Percentiles rank a stretch among this genome's conserved stretches.
Conservation (phyloP, 352 stramenopile genomes). For the Globisporangium parvum region DNA sequence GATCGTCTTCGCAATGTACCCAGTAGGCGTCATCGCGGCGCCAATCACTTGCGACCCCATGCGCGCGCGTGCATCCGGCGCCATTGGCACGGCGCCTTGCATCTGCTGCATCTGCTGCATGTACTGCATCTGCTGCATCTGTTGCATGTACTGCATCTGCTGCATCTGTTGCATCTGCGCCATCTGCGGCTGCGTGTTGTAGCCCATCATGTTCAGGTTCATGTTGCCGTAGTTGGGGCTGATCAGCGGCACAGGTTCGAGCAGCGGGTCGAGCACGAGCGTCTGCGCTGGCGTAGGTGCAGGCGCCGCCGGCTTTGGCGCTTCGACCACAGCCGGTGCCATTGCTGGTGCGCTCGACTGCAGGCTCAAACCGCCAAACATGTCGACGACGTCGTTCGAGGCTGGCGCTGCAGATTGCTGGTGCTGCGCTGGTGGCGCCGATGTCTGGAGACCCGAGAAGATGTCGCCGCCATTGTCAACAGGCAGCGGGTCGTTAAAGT, state of each 20-base stretch:
- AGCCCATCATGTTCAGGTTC: constrained; percentile 70
- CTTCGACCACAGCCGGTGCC: constrained; percentile 1
- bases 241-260: constrained; percentile 52
- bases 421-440: constrained; percentile 15
- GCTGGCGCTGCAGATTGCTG: constrained; percentile 19
- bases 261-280: constrained; percentile 63
- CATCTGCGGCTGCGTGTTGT: constrained; percentile 34
- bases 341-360: constrained; percentile 29
- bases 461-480: constrained; percentile 26
- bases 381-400: constrained; percentile 44
- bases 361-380: constrained; percentile 74
- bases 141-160: constrained; percentile 64
- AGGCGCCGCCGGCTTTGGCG: constrained; percentile 9
- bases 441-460: constrained; percentile 61
- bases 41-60: constrained; percentile 74
- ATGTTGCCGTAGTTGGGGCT: constrained; percentile 34
- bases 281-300: constrained; percentile 24
- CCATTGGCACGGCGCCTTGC: constrained; percentile 28
- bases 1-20: constrained; percentile 87
- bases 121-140: constrained; percentile 69
- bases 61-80: constrained; percentile 13
- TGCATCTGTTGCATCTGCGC: constrained; percentile 46
- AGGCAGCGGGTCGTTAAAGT: constrained; percentile 47
- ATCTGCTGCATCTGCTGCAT: constrained; percentile 76
- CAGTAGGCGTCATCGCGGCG: constrained; percentile 75